Conservation (phyloP, 352 stramenopile genomes). For the Globisporangium radiosum region DNA sequence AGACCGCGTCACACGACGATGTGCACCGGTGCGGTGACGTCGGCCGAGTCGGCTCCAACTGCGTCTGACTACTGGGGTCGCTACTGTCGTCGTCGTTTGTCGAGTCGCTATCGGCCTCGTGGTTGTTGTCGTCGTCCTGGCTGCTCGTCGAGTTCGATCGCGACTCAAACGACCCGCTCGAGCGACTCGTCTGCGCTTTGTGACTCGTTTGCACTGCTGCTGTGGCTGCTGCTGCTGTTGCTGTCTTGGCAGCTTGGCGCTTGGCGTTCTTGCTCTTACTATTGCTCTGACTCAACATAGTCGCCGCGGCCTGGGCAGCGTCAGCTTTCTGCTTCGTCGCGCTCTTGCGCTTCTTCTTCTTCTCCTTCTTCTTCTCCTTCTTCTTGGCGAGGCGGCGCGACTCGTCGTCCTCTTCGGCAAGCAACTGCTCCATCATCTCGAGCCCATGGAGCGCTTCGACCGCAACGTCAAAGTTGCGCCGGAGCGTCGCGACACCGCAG, state of each 20-base stretch:
- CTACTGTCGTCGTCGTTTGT: slow-evolving; percentile 15
- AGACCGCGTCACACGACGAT: slow-evolving; percentile 43
- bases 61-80: slow-evolving; percentile 24
- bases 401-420: slow-evolving; percentile 82
- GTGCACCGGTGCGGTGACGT: slow-evolving; percentile 42
- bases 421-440: slow-evolving; percentile 84
- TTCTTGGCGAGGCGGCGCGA: slow-evolving; percentile 68
- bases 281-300: neutral
- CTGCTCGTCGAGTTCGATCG: slow-evolving; percentile 32
- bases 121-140: neutral
- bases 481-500: slow-evolving; percentile 67
- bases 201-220: slow-evolving; percentile 19
- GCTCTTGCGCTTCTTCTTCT: slow-evolving; percentile 86
- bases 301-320: slow-evolving; percentile 23
- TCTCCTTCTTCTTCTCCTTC: slow-evolving; percentile 86
- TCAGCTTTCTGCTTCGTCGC: slow-evolving; percentile 70
- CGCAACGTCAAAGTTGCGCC: slow-evolving; percentile 77
- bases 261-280: slow-evolving; percentile 7
- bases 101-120: neutral
- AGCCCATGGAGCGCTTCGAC: slow-evolving; percentile 79
- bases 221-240: slow-evolving; percentile 22
- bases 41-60: slow-evolving; percentile 28
- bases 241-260: slow-evolving; percentile 3
- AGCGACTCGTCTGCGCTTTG: slow-evolving; percentile 12
- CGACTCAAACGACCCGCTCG: slow-evolving; percentile 26